These are phyloP conservation scores for Aspergillus ochraceus DNA, from an alignment of 2,329 filamentous ascomycete genomes.

Conservation along the genomic window DNA sequence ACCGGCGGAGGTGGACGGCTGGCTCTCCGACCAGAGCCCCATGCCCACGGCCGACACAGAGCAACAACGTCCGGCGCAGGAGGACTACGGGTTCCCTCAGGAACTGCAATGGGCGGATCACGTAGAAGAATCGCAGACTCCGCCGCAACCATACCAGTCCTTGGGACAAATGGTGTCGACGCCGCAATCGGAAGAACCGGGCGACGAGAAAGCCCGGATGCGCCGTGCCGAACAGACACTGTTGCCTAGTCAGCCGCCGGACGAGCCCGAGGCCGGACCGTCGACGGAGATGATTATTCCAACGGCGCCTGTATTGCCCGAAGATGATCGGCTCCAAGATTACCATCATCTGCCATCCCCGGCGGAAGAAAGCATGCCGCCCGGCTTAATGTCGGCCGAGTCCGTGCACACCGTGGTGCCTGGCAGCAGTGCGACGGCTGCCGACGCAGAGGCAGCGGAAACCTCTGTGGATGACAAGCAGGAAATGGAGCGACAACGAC, in stretches of 20 bases:
- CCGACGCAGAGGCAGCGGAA: slow-evolving; percentile 29
- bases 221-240: slow-evolving; percentile 75
- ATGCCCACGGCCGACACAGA: slow-evolving; percentile 20
- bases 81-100: slow-evolving; percentile 28
- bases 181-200: slow-evolving; percentile 59
- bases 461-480: slow-evolving; percentile 69
- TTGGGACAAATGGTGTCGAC: slow-evolving; percentile 31
- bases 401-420: slow-evolving; percentile 32
- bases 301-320: slow-evolving; percentile 45
- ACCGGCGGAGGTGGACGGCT: slow-evolving; percentile 28
- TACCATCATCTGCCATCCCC: slow-evolving; percentile 31
- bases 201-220: slow-evolving; percentile 80
- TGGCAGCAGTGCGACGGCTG: slow-evolving; percentile 42
- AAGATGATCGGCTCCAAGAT: slow-evolving; percentile 57
- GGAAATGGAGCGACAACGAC: slow-evolving; percentile 67
- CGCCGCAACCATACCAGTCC: slow-evolving; percentile 22
- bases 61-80: slow-evolving; percentile 16
- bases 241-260: slow-evolving; percentile 75
- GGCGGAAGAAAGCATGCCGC: slow-evolving; percentile 19
- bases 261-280: slow-evolving; percentile 44
- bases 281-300: slow-evolving; percentile 44
- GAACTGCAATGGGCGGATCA: slow-evolving; percentile 31
- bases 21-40: slow-evolving; percentile 24
- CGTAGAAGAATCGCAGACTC: slow-evolving; percentile 21
- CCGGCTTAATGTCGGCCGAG: slow-evolving; percentile 28